phyloP scores from a whole-genome alignment of 352 stramenopile species.

The Saprolegnia diclina region DNA sequence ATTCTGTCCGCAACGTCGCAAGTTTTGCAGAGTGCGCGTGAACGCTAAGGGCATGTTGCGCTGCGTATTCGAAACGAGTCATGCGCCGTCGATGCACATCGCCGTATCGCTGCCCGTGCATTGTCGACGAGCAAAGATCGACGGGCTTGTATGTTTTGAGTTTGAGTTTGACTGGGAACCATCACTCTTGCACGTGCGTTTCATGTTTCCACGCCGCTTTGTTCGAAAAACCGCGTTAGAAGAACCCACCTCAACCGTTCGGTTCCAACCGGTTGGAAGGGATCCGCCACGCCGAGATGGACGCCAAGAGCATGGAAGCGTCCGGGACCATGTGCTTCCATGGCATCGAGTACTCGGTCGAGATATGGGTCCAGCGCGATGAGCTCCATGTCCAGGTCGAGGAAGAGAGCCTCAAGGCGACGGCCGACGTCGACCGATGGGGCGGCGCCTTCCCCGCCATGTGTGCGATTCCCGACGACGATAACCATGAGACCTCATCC shows the following conservation, averaged over 20 bases:
- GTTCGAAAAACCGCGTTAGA: background rate
- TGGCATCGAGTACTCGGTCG: slow-evolving; percentile 66
- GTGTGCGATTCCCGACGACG: slow-evolving; percentile 29
- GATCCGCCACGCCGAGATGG: background rate
- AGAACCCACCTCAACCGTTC: background rate
- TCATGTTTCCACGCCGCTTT: background rate
- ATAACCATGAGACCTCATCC: background rate
- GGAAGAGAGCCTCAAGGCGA: slow-evolving; percentile 31
- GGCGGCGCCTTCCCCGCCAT: slow-evolving; percentile 44
- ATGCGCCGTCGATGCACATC: too few relatives aligned
- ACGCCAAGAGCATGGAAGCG: slow-evolving; percentile 40
- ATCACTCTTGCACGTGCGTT: background rate
- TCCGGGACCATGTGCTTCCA: slow-evolving; percentile 61
- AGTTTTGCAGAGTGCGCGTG: too few relatives aligned
- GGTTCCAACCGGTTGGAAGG: background rate
- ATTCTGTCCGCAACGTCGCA: background rate
- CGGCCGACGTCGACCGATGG: slow-evolving; percentile 19
- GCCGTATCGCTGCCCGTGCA: too few relatives aligned
- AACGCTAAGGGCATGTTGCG: too few relatives aligned
- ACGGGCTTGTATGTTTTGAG: background rate
- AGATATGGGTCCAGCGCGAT: slow-evolving; percentile 48
- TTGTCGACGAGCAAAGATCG: too few relatives aligned
- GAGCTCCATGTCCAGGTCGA: slow-evolving; percentile 67
- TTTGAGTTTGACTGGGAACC: background rate
- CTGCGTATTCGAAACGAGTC: too few relatives aligned